Percentiles rank a stretch among this genome's conserved stretches.
Evolutionary conservation across 139 green algal genomes (phyloP).

Genomic region (Astrephomene gubernaculifera): DNA sequence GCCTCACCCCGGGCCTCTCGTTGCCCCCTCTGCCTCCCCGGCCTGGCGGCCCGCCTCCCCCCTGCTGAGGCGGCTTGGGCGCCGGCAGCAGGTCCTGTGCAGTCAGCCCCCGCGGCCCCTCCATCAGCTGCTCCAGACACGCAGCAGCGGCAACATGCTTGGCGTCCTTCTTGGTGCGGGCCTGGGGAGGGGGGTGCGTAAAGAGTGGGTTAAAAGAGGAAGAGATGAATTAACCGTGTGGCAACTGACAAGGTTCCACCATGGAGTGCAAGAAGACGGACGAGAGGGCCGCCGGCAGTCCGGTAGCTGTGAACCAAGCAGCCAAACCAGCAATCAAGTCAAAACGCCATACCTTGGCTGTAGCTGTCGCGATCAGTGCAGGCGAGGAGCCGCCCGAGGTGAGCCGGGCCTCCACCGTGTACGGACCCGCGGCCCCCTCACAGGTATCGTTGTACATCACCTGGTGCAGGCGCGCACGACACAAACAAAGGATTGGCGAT

Average conservation of each 20-base stretch:
- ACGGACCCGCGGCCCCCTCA: conserved; percentile 55
- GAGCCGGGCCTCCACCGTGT: conserved; percentile 54
- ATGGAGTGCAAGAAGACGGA: too few species aligned
- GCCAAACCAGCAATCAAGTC: too few species aligned
- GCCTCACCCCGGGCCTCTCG: neutral
- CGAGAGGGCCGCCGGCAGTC: too few species aligned
- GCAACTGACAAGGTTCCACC: too few species aligned
- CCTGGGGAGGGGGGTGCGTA: conserved; percentile 36
- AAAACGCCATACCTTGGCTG: conserved; percentile 25
- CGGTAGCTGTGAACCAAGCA: too few species aligned
- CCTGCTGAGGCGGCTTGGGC: conserved; percentile 35
- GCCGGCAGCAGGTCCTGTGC: conserved; percentile 61
- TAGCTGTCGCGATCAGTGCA: neutral
- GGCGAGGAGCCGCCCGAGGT: neutral
- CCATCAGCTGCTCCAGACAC: conserved; percentile 67
- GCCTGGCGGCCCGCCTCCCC: neutral
- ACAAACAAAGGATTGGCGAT: neutral
- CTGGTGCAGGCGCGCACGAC: conserved; percentile 19
- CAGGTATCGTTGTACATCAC: conserved; percentile 53
- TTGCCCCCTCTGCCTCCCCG: neutral
- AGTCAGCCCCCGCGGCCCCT: conserved; percentile 17
- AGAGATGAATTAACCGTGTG: too few species aligned
- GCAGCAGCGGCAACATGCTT: conserved; percentile 71
- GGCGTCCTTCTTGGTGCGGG: conserved; percentile 71
- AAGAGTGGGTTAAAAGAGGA: neutral